Conservation (phyloP, 2,329 filamentous ascomycete species). For the Hypomyces perniciosus region DNA sequence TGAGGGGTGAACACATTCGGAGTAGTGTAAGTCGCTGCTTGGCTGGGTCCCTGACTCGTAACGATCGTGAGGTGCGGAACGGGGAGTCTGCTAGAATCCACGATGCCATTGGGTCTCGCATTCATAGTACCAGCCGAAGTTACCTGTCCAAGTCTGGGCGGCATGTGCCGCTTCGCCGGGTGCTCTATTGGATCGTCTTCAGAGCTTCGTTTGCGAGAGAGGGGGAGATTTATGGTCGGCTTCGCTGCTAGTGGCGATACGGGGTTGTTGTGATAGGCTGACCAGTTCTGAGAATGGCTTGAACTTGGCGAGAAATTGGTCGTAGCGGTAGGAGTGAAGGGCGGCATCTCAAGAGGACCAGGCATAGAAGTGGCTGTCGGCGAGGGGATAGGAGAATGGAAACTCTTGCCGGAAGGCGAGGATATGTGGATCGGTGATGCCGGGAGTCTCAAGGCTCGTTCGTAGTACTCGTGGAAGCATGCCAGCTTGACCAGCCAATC, state of each 20-base stretch:
- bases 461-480: slow-evolving; percentile 78
- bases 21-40: slow-evolving; percentile 25
- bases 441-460: slow-evolving; percentile 52
- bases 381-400: slow-evolving; percentile 44
- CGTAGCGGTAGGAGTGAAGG: slow-evolving; percentile 27
- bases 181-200: slow-evolving; percentile 48
- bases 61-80: slow-evolving; percentile 66
- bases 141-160: slow-evolving; percentile 17
- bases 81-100: slow-evolving; percentile 47
- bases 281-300: slow-evolving; percentile 33
- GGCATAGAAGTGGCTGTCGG: slow-evolving; percentile 35
- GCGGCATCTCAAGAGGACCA: slow-evolving; percentile 25
- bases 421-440: slow-evolving; percentile 36
- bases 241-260: slow-evolving; percentile 46
- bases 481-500: slow-evolving; percentile 79
- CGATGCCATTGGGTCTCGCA: slow-evolving; percentile 16
- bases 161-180: slow-evolving; percentile 45
- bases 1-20: slow-evolving; percentile 37
- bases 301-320: slow-evolving; percentile 37
- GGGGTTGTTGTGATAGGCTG: slow-evolving; percentile 32
- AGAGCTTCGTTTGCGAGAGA: slow-evolving; percentile 44
- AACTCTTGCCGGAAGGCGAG: slow-evolving; percentile 34
- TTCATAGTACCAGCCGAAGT: slow-evolving; percentile 12
- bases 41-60: slow-evolving; percentile 33
- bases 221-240: slow-evolving; percentile 34